Conservation (phyloP, 805 yeast species). For the Metschnikowia drakensbergensis region DNA sequence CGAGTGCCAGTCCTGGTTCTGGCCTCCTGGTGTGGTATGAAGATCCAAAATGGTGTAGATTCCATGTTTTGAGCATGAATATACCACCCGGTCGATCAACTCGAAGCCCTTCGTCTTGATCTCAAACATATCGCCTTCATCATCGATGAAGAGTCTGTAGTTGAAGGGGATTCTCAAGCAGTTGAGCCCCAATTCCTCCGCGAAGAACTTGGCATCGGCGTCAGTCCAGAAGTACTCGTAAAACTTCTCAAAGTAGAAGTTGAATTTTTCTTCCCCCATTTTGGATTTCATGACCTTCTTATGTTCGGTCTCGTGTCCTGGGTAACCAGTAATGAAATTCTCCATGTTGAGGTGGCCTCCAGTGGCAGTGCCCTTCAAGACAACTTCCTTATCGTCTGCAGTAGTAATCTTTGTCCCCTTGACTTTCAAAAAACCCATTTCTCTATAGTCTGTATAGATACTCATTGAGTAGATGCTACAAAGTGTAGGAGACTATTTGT, state of each 20-base stretch:
- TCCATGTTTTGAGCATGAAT: conserved; percentile 43
- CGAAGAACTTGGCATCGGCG: conserved; percentile 45
- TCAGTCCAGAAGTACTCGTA: conserved; percentile 54
- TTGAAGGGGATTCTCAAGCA: conserved; percentile 51
- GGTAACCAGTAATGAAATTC: conserved; percentile 53
- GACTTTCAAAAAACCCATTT: conserved; percentile 33
- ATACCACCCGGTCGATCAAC: conserved; percentile 40
- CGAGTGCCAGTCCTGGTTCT: conserved; percentile 53
- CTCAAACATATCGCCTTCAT: conserved; percentile 41
- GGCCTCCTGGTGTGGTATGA: conserved; percentile 52
- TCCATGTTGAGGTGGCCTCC: conserved; percentile 55
- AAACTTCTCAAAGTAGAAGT: conserved; percentile 48
- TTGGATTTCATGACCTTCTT: conserved; percentile 36
- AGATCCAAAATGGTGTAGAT: conserved; percentile 48
- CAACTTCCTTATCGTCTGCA: conserved; percentile 33
- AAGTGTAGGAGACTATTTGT: neutral
- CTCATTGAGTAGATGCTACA: neutral
- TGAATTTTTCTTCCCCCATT: conserved; percentile 46
- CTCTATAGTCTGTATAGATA: neutral
- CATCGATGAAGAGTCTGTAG: conserved; percentile 47
- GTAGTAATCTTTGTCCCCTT: conserved; percentile 49
- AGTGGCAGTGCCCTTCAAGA: conserved; percentile 46
- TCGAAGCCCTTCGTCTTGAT: conserved; percentile 45
- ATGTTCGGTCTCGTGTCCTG: conserved; percentile 52
- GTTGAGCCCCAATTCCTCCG: conserved; percentile 38